Base-by-base conservation (phyloP, 2,329 filamentous ascomycete species). In the Cryphonectria carpinicola region DNA sequence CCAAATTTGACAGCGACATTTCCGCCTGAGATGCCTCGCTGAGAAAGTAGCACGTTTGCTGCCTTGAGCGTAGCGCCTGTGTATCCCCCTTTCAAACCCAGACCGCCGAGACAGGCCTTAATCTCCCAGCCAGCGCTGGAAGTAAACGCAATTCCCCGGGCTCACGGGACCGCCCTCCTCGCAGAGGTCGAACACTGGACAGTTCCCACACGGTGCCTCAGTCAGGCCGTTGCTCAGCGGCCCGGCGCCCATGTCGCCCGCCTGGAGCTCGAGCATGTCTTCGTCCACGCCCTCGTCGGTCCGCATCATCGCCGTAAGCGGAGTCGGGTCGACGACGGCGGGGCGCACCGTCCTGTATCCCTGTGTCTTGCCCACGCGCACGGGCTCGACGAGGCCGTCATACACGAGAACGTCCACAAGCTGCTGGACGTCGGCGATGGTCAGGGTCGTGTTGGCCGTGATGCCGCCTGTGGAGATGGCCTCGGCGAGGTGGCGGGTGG, bases 121-220 rank as follows among this genome's bases (percentile, higher is more conserved):
- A 65, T 85, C 82, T 0, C 83, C 87, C 62, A 98, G 81, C 96
- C 96, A 99, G 67, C 90, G 88, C 73, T 92, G 88, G 78, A 97
- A 98, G 79, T 99, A 99, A 68, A 94, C 92, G 81, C 96, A 99
- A 66, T 92, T 97, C 74, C 90, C 92, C 0, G 95, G 93, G 76
- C 92, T 97, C 32, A 99, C 94, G 0, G 94, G 93, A 0, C 95
- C 95, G 8, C 94, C 94, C 72, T 97, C 93, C 74, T 93, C 92
- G 79, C 96, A 99, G 1, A 98, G 86, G 70, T 96, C 92, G 79
- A 97, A 97, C 2, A 98, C 95, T 0, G 96, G 96, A 80, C 96
- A 99, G 69, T 90, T 87, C 1, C 95, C 95, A 80, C 96, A 99
- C 0, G 96, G 96, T 2, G 92, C 91, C 80, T 98, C 94, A 1